Percentiles rank a stretch among this genome's conserved stretches.
Conservation (phyloP, 2,329 filamentous ascomycete genomes). For the Botrytis byssoidea region DNA sequence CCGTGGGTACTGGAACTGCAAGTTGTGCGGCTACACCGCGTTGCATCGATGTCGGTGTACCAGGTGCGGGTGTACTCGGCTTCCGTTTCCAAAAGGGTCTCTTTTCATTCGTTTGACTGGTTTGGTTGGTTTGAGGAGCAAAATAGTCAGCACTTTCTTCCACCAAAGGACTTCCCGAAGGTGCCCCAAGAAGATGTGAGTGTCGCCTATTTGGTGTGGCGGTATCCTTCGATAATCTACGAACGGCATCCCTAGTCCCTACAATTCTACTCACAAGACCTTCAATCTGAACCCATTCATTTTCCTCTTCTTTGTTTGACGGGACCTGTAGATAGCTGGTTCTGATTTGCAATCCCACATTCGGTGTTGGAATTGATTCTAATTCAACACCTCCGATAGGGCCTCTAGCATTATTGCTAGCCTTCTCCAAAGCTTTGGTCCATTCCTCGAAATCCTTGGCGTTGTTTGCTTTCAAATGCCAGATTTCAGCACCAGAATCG, state of each 20-base stretch:
- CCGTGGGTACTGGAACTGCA: slow-evolving; percentile 32
- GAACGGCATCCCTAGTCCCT: slow-evolving; percentile 83
- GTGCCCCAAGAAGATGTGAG: slow-evolving; percentile 38
- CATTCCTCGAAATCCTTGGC: slow-evolving; percentile 84
- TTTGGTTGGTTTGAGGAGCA: slow-evolving; percentile 43
- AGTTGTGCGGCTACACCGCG: slow-evolving; percentile 35
- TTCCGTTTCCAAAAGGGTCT: slow-evolving; percentile 93
- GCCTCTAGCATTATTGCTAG: slow-evolving; percentile 63
- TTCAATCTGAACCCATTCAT: slow-evolving; percentile 86
- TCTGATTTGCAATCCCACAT: slow-evolving; percentile 38
- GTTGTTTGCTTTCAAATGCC: slow-evolving; percentile 85
- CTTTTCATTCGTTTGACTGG: slow-evolving; percentile 49
- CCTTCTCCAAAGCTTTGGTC: slow-evolving; percentile 81
- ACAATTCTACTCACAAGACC: slow-evolving; percentile 80
- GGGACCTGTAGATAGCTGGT: slow-evolving; percentile 31
- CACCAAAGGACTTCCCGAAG: slow-evolving; percentile 38
- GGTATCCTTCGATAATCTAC: slow-evolving; percentile 82
- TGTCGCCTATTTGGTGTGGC: slow-evolving; percentile 47
- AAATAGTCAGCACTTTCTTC: slow-evolving; percentile 56
- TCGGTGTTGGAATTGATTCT: slow-evolving; percentile 28
- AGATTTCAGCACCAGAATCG: slow-evolving; percentile 94
- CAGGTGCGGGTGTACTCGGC: slow-evolving; percentile 46
- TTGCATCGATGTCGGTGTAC: slow-evolving; percentile 31
- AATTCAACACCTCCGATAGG: slow-evolving; percentile 44
- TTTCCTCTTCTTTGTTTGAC: slow-evolving; percentile 58